phyloP scores from a whole-genome alignment of 495 filamentous ascomycete species.

The Opeltia flavorubescens region DNA sequence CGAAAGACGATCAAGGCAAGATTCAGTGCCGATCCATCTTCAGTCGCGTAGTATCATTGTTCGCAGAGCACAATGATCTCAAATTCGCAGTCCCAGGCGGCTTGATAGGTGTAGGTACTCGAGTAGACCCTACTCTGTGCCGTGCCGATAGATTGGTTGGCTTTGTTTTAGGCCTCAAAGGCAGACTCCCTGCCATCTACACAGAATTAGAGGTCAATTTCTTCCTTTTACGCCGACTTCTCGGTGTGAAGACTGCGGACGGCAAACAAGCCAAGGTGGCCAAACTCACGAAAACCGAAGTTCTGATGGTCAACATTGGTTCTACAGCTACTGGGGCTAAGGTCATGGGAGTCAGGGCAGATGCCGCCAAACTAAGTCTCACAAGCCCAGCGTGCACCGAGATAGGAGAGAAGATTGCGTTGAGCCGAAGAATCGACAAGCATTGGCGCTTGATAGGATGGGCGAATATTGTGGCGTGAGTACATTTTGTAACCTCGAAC shows the following conservation, averaged over 20 bases:
- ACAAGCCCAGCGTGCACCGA: conserved; percentile 87
- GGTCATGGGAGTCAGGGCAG: conserved; percentile 89
- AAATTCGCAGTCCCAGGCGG: conserved; percentile 96
- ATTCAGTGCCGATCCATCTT: conserved; percentile 95
- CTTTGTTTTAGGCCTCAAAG: conserved; percentile 91
- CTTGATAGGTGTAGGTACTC: conserved; percentile 91
- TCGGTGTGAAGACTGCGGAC: conserved; percentile 95
- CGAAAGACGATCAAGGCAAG: conserved; percentile 80
- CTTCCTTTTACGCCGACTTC: conserved; percentile 82
- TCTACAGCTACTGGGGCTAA: conserved; percentile 87
- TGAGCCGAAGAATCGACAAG: conserved; percentile 94
- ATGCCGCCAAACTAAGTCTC: conserved; percentile 81
- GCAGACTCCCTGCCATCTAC: conserved; percentile 84
- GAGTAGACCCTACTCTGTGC: conserved; percentile 93
- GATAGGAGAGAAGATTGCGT: conserved; percentile 92
- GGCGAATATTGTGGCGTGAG: conserved; percentile 76
- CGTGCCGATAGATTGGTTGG: conserved; percentile 96
- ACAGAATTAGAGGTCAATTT: conserved; percentile 98
- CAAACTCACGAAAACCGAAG: conserved; percentile 93
- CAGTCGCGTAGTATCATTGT: conserved; percentile 84
- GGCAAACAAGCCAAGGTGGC: conserved; percentile 98
- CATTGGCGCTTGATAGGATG: conserved; percentile 98
- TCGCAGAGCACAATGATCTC: conserved; percentile 94
- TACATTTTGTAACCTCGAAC: conserved; percentile 10
- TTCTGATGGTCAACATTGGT: conserved; percentile 98